Percentiles rank a stretch among this genome's conserved stretches.
These are phyloP conservation scores for Sclerotinia glacialis DNA, from an alignment of 2,329 filamentous ascomycete species.

Conservation along the genomic window DNA sequence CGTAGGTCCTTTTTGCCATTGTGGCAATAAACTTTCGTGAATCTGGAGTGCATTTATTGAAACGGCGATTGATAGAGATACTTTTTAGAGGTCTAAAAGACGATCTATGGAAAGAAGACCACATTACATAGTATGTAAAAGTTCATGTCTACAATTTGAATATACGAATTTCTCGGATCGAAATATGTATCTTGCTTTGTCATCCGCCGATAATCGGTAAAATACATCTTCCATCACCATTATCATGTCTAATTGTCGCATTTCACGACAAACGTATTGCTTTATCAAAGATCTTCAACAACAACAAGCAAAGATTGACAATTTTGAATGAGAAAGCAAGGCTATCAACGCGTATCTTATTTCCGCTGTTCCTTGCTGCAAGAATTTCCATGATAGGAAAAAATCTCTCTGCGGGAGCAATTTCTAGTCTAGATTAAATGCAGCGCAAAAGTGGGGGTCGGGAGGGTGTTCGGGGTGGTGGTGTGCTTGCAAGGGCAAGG, in stretches of 20 bases:
- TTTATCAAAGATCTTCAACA: background rate
- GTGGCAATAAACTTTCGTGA: constrained; percentile 10
- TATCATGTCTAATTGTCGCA: background rate
- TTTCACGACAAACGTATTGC: background rate
- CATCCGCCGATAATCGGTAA: background rate
- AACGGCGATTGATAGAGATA: background rate
- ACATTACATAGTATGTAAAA: background rate
- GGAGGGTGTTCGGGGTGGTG: background rate
- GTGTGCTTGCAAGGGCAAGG: background rate
- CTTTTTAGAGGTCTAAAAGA: background rate
- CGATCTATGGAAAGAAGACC: background rate
- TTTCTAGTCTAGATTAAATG: background rate
- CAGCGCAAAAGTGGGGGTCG: background rate
- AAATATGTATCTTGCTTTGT: constrained; percentile 2
- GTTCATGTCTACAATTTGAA: background rate
- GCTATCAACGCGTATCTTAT: background rate
- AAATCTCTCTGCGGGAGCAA: background rate
- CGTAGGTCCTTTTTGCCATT: constrained; percentile 26
- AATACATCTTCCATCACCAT: too few relatives aligned
- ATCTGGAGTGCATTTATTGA: background rate
- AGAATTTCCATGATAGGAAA: background rate
- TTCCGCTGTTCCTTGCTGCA: background rate
- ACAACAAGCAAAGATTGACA: background rate
- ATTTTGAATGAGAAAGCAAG: background rate
- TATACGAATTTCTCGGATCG: background rate